These are phyloP conservation scores for Podaxis mareebaensis DNA, from an alignment of 768 basidiomycete species.

Conservation along the genomic window DNA sequence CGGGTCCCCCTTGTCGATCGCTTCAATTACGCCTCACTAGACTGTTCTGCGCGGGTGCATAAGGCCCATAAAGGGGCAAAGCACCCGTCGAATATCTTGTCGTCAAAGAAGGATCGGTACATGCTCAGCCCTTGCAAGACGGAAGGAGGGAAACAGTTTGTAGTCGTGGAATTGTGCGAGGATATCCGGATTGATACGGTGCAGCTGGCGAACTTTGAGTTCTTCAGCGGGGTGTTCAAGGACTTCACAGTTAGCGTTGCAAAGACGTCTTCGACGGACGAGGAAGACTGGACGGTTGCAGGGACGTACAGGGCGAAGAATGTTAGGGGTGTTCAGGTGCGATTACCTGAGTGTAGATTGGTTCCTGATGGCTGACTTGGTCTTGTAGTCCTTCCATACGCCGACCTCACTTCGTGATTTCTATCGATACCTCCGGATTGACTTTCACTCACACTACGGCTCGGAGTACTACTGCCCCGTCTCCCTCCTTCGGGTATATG, in stretches of 20 bases:
- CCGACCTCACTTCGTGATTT: slow-evolving; percentile 76
- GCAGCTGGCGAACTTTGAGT: slow-evolving; percentile 96
- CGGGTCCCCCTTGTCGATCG: slow-evolving; percentile 79
- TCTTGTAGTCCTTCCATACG: slow-evolving; percentile 69
- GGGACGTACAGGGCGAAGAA: slow-evolving; percentile 89
- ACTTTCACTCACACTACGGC: slow-evolving; percentile 92
- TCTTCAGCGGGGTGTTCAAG: slow-evolving; percentile 95
- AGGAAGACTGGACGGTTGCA: slow-evolving; percentile 68
- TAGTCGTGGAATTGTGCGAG: slow-evolving; percentile 95
- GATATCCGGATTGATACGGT: slow-evolving; percentile 97
- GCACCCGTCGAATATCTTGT: slow-evolving; percentile 80
- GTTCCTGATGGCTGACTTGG: not conserved
- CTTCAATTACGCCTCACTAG: slow-evolving; percentile 92
- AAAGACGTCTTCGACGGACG: slow-evolving; percentile 65
- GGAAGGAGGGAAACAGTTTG: slow-evolving; percentile 65
- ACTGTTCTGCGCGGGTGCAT: slow-evolving; percentile 94
- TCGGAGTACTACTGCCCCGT: slow-evolving; percentile 97
- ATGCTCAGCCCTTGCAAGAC: slow-evolving; percentile 91
- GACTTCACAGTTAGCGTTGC: slow-evolving; percentile 86
- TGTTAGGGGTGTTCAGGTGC: slow-evolving; percentile 85
- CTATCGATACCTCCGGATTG: slow-evolving; percentile 91
- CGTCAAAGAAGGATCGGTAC: slow-evolving; percentile 89
- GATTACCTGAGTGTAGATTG: slow-evolving; percentile 24
- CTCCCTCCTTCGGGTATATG: slow-evolving; percentile 90
- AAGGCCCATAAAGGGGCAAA: slow-evolving; percentile 79